A percentile compares a stretch with the other conserved stretches of the same genome.
These are phyloP conservation scores for Coemansia sp. DNA, from an alignment of 192 early-diverging fungal genomes.

Conservation along the genomic window DNA sequence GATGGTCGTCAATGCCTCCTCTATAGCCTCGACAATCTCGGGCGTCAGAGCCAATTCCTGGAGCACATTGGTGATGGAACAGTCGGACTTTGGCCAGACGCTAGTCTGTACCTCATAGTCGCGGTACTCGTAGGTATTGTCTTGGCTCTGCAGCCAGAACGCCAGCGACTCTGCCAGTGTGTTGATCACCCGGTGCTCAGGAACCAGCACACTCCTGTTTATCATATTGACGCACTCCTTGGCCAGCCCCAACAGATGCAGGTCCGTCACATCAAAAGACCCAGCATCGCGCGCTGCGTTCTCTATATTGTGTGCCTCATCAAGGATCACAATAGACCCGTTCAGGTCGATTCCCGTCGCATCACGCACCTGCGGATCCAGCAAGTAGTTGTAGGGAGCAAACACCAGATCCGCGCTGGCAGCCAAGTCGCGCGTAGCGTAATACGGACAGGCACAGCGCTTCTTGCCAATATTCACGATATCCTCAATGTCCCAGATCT, in stretches of 20 bases:
- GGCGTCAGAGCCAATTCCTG: constrained; percentile 11
- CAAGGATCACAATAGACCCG: constrained; percentile 52
- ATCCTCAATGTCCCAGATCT: constrained; percentile 61
- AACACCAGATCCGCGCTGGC: constrained; percentile 53
- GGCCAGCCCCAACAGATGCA: constrained; percentile 20
- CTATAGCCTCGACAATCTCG: neutral
- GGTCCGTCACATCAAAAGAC: constrained; percentile 47
- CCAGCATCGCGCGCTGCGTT: constrained; percentile 51
- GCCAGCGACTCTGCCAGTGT: constrained; percentile 7
- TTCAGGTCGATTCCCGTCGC: constrained; percentile 48
- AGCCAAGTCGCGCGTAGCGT: constrained; percentile 43
- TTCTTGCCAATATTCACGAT: constrained; percentile 37
- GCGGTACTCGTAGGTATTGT: constrained; percentile 17
- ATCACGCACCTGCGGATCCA: constrained; percentile 54
- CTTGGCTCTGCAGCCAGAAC: constrained; percentile 15
- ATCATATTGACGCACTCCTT: constrained; percentile 34
- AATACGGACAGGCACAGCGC: constrained; percentile 53
- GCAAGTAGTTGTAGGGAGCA: constrained; percentile 62
- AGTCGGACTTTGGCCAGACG: constrained; percentile 26
- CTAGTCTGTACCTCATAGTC: constrained; percentile 30
- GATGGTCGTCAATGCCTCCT: neutral
- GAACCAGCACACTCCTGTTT: neutral
- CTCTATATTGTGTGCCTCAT: constrained; percentile 65
- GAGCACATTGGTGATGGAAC: constrained; percentile 7
- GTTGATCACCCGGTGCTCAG: constrained; percentile 8